Conservation (phyloP, 2,329 filamentous ascomycete genomes). For the Xylaria sp. region DNA sequence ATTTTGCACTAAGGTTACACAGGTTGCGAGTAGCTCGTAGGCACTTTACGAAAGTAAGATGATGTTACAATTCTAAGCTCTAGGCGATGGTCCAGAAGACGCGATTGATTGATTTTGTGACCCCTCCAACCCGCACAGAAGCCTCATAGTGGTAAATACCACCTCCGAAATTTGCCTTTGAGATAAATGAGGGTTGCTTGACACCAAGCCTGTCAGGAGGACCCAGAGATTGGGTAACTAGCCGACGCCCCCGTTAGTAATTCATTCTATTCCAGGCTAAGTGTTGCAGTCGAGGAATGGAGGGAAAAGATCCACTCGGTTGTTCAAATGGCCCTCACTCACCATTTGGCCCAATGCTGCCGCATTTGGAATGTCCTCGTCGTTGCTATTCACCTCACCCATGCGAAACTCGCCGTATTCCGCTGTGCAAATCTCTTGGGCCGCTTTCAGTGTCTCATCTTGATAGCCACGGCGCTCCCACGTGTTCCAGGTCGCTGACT, state of each 20-base stretch:
- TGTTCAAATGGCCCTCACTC: background rate
- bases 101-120: background rate
- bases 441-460: slow-evolving; percentile 9
- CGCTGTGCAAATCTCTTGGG: slow-evolving; percentile 4
- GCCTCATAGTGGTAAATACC: slow-evolving; percentile 2
- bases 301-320: background rate
- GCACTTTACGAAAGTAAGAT: too few species aligned
- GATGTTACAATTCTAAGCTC: background rate
- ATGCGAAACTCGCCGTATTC: slow-evolving; percentile 9
- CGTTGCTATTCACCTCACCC: background rate
- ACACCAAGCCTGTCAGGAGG: slow-evolving; percentile 12
- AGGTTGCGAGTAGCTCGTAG: too few species aligned
- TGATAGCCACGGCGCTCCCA: slow-evolving; percentile 18
- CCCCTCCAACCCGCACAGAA: slow-evolving; percentile 8
- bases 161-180: slow-evolving; percentile 13
- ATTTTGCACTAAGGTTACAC: too few species aligned
- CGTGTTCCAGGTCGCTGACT: slow-evolving; percentile 3
- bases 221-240: slow-evolving; percentile 18
- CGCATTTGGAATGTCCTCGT: background rate
- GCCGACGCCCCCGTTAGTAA: background rate
- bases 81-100: slow-evolving; percentile 8
- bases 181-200: slow-evolving; percentile 13
- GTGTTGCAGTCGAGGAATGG: background rate
- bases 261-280: background rate
- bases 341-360: slow-evolving; percentile 8